Evolutionary conservation across 2,329 filamentous ascomycete genomes (phyloP), one percentile per base, ranked within the genome.

Genomic region (Phyllosticta citrichinensis): DNA sequence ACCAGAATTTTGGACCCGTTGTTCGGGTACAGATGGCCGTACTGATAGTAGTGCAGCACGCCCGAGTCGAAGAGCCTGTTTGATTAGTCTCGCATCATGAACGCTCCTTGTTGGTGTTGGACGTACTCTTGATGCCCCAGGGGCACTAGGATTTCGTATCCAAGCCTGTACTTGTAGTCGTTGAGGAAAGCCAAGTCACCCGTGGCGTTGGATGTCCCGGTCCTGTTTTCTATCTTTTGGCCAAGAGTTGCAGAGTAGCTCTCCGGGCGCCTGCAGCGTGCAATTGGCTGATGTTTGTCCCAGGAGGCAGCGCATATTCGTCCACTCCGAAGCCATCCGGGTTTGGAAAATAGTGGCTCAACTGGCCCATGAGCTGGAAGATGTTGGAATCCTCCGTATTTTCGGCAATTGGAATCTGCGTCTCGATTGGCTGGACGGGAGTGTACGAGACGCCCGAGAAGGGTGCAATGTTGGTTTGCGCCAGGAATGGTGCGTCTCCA

Each of bases 211-310:
- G 84, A 81, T 20, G 77, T 79, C 2, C 77, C 79, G 10, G 74
- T 78, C 20, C 81, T 76, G 63, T 83, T 81, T 22, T 76, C 76
- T 53, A 91, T 75, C 64, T 83, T 84, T 52, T 80, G 69, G 0
- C 70, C 70, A 10, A 83, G 85, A 51, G 87, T 80, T 19, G 76
- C 73, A 10, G 87, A 81, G 0, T 80, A 80, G 2, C 77, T 75
- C 2, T 87, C 88, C 3, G 88, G 88, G 71, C 91, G 92, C 14
- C 88, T 80, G 50, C 86, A 80, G 9, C 88, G 75, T 87, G 76
- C 53, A 91, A 76, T 75, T 89, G 86, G 27, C 85, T 77, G 56
- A 91, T 87, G 62, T 87, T 84, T 0, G 87, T 82, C 12, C 84
- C 87, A 6, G 77, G 71, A 0, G 87, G 88, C 17, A 89, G 71